Base-by-base conservation (phyloP, 345 rosid species). In the Pistacia vera region DNA sequence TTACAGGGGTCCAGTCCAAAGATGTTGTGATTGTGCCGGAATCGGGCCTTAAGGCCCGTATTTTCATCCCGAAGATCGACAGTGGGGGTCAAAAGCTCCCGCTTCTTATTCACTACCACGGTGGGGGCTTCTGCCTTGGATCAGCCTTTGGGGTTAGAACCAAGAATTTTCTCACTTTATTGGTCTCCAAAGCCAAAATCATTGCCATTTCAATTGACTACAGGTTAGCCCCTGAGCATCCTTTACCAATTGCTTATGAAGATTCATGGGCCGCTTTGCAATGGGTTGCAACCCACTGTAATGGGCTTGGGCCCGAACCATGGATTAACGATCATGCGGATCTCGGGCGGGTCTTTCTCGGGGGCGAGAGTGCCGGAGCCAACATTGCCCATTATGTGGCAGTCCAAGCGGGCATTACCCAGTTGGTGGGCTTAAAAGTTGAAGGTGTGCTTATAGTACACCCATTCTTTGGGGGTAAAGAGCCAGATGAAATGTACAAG, bases 361-460 rank as follows among this genome's bases (percentile, higher is more conserved):
- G 20, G 0, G 88, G 89, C 2, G 87, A 84, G 46, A 83, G 85
- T 58, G 84, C 85, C 0, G 88, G 90, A n/a, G 87, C 87, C 2
- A 88, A 70, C 61, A 76, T 85, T 20, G 79, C 85, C 48, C 84
- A 86, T 44, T 51, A 63, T 20, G 69, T 76, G 72, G 76, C 79
- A 5, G 55, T 77, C n/a, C 68, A 64, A 69, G 82, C 79, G 3
- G 85, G 90, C 6, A 12, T 44, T 1, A 36, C 13, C 20, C 81
- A 72, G 70, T 66, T 81, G 65, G 8, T 30, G 8, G 79, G 77
- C 5, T n/a, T 76, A 18, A 81, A 61, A 75, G 65, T 84, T 11
- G 64, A 66, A 2, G 79, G 73, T 8, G 69, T 81, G 61, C 58
- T 82, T 16, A 52, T 85, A 11, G 79, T 77, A 20, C 86, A 84